A percentile compares a stretch with the other conserved stretches of the same genome.
These are phyloP conservation scores for Candida ortonii DNA, from an alignment of 805 yeast genomes.

Conservation along the genomic window DNA sequence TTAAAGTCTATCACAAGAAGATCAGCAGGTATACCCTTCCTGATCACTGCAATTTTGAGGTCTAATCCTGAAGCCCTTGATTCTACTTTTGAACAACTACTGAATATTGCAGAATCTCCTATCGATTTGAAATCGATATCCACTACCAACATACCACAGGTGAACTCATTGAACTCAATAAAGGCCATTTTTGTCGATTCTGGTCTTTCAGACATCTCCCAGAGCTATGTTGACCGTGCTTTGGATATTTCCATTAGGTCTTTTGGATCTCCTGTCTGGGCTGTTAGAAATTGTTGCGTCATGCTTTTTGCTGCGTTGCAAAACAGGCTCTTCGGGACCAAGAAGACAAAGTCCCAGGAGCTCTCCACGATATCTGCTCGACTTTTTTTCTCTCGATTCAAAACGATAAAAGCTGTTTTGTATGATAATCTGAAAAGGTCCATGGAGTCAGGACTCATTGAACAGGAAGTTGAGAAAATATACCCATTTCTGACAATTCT, in stretches of 20 bases:
- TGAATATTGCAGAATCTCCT: conserved; percentile 53
- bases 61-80: conserved; percentile 46
- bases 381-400: conserved; percentile 66
- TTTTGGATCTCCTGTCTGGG: conserved; percentile 73
- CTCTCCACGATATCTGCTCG: conserved; percentile 40
- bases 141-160: conserved; percentile 80
- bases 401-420: conserved; percentile 49
- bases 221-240: conserved; percentile 55
- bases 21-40: conserved; percentile 87
- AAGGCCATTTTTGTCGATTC: conserved; percentile 73
- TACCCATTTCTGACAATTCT: conserved; percentile 76
- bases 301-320: conserved; percentile 89
- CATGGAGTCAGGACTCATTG: conserved; percentile 19
- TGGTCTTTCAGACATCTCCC: conserved; percentile 51
- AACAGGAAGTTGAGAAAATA: conserved; percentile 51
- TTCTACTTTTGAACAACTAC: conserved; percentile 49
- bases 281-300: conserved; percentile 85
- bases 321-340: conserved; percentile 71
- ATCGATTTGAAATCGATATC: conserved; percentile 39
- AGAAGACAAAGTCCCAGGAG: conserved; percentile 33
- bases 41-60: conserved; percentile 71
- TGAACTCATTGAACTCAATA: conserved; percentile 88
- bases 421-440: conserved; percentile 39
- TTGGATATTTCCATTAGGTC: conserved; percentile 25
- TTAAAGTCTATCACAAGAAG: conserved; percentile 78